phyloP scores from a whole-genome alignment of 805 yeast species.

The Groenewaldozyma salmanticensis region DNA sequence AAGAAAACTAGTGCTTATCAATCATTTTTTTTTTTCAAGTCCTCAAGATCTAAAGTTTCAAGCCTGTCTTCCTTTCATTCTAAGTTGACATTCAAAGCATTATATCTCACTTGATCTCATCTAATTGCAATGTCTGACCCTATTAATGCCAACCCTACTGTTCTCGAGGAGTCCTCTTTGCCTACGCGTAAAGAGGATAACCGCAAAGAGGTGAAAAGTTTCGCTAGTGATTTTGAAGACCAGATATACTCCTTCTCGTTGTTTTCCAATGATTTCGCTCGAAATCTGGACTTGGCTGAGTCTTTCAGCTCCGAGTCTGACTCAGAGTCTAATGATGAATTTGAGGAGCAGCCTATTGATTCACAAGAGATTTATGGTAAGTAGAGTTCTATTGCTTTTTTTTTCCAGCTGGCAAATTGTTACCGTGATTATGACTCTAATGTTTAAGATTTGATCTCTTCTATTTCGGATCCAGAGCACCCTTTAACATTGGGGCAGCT shows the following conservation, averaged over 20 bases:
- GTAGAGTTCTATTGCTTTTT: constrained; percentile 24
- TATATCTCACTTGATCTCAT: no score
- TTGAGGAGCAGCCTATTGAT: constrained; percentile 54
- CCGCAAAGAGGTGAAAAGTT: neutral
- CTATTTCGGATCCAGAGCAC: constrained; percentile 94
- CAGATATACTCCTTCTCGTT: constrained; percentile 16
- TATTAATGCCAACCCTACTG: constrained; percentile 85
- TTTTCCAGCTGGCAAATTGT: neutral
- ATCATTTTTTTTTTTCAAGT: no score
- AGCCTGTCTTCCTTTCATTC: no score
- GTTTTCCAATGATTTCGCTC: constrained; percentile 14
- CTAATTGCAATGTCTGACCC: constrained; percentile 85
- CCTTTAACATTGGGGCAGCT: constrained; percentile 91
- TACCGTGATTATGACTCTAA: neutral
- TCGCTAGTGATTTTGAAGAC: constrained; percentile 6
- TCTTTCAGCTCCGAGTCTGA: constrained; percentile 8
- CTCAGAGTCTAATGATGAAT: constrained; percentile 22
- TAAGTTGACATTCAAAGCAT: no score
- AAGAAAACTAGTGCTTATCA: no score
- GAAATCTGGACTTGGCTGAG: constrained; percentile 5
- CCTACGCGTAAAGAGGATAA: constrained; percentile 41
- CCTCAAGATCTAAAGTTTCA: no score
- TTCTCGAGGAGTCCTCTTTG: constrained; percentile 62
- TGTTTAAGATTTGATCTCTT: constrained; percentile 49
- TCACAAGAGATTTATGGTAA: constrained; percentile 65